Conservation (phyloP, 2,329 filamentous ascomycete species). For the Tolypocladium tundrense region DNA sequence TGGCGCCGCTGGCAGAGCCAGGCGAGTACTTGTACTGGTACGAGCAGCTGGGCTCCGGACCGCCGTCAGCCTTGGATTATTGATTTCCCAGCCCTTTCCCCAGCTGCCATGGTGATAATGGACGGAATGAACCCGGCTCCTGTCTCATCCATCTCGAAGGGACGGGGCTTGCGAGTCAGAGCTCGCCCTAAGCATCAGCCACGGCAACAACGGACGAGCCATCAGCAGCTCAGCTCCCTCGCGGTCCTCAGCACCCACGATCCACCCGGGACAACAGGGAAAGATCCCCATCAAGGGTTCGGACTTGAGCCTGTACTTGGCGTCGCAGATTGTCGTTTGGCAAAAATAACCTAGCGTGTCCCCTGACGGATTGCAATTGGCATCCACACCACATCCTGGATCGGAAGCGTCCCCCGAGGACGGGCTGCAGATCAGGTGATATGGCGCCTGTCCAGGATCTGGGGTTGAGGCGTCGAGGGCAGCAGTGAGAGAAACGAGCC, state of each 20-base stretch:
- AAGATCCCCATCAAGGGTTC: background rate
- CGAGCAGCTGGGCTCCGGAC: background rate
- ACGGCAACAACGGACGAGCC: background rate
- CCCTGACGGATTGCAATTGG: background rate
- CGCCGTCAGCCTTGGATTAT: background rate
- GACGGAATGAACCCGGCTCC: background rate
- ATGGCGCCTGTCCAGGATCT: background rate
- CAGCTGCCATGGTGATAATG: background rate
- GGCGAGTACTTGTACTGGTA: background rate
- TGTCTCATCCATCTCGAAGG: background rate
- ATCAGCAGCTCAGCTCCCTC: background rate
- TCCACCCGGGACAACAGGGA: background rate
- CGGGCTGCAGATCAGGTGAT: background rate
- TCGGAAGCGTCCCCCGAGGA: background rate
- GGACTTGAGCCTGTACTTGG: background rate
- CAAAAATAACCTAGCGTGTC: background rate
- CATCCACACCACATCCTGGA: background rate
- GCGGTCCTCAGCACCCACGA: background rate
- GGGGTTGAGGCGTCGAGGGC: background rate
- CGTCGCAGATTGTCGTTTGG: background rate
- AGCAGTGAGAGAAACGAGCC: background rate
- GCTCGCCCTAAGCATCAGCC: background rate
- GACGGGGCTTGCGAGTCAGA: background rate
- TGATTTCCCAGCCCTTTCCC: too few species aligned
- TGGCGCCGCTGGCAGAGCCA: background rate